Base-by-base conservation (phyloP, 129 eudicot species). In the Escallonia rubra region DNA sequence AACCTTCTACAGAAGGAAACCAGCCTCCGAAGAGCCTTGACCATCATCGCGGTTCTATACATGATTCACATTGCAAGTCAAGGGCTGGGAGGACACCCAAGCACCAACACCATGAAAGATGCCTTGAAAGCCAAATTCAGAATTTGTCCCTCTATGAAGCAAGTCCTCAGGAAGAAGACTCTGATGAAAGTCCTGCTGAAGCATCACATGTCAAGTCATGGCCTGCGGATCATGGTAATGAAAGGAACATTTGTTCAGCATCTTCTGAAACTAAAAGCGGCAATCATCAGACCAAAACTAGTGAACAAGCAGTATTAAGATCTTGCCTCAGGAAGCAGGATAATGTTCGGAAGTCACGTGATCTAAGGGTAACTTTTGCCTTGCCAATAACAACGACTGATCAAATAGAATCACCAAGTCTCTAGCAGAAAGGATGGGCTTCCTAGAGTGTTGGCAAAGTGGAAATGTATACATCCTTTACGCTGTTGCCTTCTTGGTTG, bases 281-380 rank as follows among this genome's bases (percentile, higher is more conserved):
- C 53, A 62, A 63, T 57, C 65, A 56, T 62, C 65, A 53, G 46
- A 74, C 15, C 38, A 63, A 43, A 34, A 43, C 14, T 16, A 3
- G 40, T 39, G 58, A 42, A 50, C 41, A 54, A 59, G 63, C 7
- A 34, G 61, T 61, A 68, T 59, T 86, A 72, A 83, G 73, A 78
- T 74, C 89, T 1, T 86, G 89, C 57, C 34, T 86, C 67, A 86
- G 82, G 80, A 80, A 83, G 49, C 69, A 68, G 50, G 78, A 79
- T 16, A 67, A 75, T 63, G 41, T 42, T 55, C 74, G 82, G 5
- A 55, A 50, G 39, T 68, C 45, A 12, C 64, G 68, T 10, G 75
- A 80, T 12, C 49, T 69, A 39, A 75, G 73, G 80, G 94, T 83
- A 69, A 83, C 69, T 67, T 86, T 86, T 70, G 82, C 67, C 42